Conservation (phyloP, 495 filamentous ascomycete genomes). For the Pyrenula aspistea region DNA sequence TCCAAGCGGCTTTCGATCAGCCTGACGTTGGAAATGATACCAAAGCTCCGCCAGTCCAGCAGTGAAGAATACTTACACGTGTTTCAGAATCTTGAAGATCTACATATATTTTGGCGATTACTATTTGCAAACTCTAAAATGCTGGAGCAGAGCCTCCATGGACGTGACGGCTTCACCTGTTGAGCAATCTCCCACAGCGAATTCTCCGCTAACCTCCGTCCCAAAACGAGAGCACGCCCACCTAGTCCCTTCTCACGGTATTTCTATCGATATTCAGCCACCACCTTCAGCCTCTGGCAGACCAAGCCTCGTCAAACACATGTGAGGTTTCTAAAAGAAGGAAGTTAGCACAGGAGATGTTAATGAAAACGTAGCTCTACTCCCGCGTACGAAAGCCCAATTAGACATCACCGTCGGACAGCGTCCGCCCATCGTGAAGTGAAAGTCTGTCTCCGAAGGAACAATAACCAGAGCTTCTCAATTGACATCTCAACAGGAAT, state of each 20-base stretch:
- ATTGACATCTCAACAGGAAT: slow-evolving; percentile 49
- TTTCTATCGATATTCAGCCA: slow-evolving; percentile 19
- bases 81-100: background rate
- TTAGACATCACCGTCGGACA: slow-evolving; percentile 64
- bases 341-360: background rate
- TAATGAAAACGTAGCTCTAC: slow-evolving; percentile 23
- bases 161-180: background rate
- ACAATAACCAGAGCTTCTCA: background rate
- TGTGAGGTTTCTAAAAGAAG: slow-evolving; percentile 23
- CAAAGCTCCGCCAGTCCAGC: background rate
- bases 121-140: background rate
- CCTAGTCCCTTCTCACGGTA: slow-evolving; percentile 24
- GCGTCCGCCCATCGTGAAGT: slow-evolving; percentile 59
- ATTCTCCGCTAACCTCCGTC: background rate
- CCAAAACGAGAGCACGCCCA: slow-evolving; percentile 13
- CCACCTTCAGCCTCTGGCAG: slow-evolving; percentile 7
- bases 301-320: slow-evolving; percentile 24
- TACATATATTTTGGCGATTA: background rate
- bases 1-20: background rate
- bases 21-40: background rate
- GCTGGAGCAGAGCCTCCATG: background rate
- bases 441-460: slow-evolving; percentile 35
- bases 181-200: background rate
- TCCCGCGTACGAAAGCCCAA: slow-evolving; percentile 50
- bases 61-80: too few relatives aligned